A percentile compares a stretch with the other conserved stretches of the same genome.
Evolutionary conservation across 306 rosid genomes (phyloP).

Genomic region (Begonia fuchsioides): DNA sequence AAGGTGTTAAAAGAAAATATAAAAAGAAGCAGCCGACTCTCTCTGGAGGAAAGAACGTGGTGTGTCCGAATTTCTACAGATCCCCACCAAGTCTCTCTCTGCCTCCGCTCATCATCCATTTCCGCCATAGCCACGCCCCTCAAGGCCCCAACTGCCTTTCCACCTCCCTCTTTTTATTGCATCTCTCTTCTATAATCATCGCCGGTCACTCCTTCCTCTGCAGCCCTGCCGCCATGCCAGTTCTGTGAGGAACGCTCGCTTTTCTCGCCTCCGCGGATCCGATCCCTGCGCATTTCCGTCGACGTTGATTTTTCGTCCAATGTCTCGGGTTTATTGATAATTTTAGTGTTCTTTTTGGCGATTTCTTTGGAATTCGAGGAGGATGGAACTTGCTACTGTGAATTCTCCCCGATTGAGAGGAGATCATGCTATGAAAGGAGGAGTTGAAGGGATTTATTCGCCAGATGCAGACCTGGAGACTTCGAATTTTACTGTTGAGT

Average conservation of each 20-base stretch:
- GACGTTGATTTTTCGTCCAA: not conserved
- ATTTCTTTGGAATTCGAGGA: slow-evolving; percentile 9
- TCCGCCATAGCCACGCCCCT: no score
- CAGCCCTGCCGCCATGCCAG: no score
- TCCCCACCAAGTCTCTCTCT: no score
- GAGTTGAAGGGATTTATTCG: slow-evolving; percentile 29
- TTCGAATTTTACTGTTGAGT: slow-evolving; percentile 15
- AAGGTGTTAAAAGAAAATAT: no score
- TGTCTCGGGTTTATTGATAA: slow-evolving; percentile 1
- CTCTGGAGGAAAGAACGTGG: no score
- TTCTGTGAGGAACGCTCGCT: not conserved
- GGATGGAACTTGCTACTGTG: slow-evolving; percentile 43
- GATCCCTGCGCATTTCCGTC: slow-evolving; percentile 7
- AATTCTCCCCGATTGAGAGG: slow-evolving; percentile 36
- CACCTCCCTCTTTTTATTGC: no score
- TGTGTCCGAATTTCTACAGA: no score
- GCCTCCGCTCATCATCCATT: no score
- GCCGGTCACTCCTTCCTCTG: no score
- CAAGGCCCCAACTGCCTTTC: no score
- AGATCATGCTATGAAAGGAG: slow-evolving; percentile 42
- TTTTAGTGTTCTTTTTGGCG: slow-evolving; percentile 11
- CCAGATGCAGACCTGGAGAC: slow-evolving; percentile 21
- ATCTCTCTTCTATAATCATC: no score
- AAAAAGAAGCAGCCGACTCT: no score
- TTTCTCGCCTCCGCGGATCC: slow-evolving; percentile 12